Evolutionary conservation across 805 yeast species (phyloP), one percentile per base, ranked within the genome.

Genomic region (Hanseniaspora pseudoguilliermondii): DNA sequence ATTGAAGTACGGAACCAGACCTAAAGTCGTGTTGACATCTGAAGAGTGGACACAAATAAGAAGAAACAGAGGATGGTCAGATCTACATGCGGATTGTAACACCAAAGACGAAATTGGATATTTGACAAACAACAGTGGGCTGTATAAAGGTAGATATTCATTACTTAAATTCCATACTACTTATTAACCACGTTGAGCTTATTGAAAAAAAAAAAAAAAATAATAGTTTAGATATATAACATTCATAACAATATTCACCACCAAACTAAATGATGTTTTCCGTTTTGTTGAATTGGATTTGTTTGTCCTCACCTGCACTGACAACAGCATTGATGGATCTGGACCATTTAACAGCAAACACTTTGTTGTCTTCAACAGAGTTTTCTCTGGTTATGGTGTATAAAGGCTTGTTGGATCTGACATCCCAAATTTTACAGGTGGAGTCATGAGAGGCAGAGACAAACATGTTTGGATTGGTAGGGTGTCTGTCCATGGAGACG

Each of bases 381-480:
- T 78, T 74, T 64, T 87, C 84, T 68, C 97, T 80, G 16, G 84
- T 78, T 49, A 93, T 80, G 7, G 95, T 86, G 68, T 85, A 88
- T 72, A 93, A 73, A 13, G 93, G 77, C 63, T 82, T 79, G 60
- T 82, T 84, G 5, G 96, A 84, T 65, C 98, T 81, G 10, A 91
- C 78, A 69, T 91, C 98, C 98, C 98, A 93, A 21, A 93, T 84
- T 64, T 89, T 83, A 46, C 84, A 91, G 0, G 95, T 86, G 27
- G 97, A 96, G 69, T 93, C 98, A 67, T 90, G 96, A n/a, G 96
- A 87, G 13, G 84, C 95, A 5, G 96, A 86, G 21, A 86, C 80
- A 63, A 93, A 77, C 82, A 87, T 81, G 70, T 86, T 83, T 50
- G 83, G 86, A 65, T 82, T 86, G 55, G 78, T 79, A 8, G 97